A percentile compares a stretch with the other conserved stretches of the same genome.
phyloP scores from a whole-genome alignment of 169 alveolate genomes.

The Eimeria sp. region DNA sequence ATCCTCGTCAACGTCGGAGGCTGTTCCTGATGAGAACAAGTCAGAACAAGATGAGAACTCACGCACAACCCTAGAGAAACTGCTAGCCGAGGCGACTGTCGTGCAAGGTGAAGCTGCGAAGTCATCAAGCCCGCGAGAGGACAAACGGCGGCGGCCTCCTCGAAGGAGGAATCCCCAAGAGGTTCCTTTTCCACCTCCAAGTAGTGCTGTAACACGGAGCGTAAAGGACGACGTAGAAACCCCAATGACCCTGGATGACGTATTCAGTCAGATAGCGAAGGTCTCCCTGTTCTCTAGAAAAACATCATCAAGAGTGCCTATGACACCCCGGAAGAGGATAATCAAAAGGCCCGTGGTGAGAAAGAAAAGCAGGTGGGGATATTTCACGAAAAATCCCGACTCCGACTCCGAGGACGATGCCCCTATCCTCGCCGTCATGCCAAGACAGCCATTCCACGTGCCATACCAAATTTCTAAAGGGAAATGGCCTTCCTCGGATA shows the following conservation, averaged over 20 bases:
- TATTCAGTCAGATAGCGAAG: constrained; percentile 19
- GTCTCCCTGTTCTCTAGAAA: constrained; percentile 88
- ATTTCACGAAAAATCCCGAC: background rate
- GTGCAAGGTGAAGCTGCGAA: background rate
- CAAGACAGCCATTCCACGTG: background rate
- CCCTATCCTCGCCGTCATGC: constrained; percentile 29
- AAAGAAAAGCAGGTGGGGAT: background rate
- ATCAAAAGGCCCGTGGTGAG: background rate
- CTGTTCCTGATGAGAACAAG: background rate
- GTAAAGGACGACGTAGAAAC: background rate
- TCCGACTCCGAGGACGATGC: background rate
- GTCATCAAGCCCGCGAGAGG: background rate
- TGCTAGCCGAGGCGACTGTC: background rate
- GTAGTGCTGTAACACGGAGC: background rate
- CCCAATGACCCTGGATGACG: background rate
- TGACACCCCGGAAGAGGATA: constrained; percentile 88
- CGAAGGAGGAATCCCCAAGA: background rate
- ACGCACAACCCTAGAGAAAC: background rate
- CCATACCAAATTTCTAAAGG: background rate
- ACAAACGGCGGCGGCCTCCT: background rate
- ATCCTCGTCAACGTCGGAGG: background rate
- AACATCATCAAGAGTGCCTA: constrained; percentile 88
- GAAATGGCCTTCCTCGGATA: background rate
- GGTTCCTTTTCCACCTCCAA: background rate
- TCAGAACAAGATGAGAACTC: background rate